Percentiles rank a stretch among this genome's conserved stretches.
Evolutionary conservation across 768 basidiomycete genomes (phyloP).

Genomic region (Suillus fuscotomentosus): DNA sequence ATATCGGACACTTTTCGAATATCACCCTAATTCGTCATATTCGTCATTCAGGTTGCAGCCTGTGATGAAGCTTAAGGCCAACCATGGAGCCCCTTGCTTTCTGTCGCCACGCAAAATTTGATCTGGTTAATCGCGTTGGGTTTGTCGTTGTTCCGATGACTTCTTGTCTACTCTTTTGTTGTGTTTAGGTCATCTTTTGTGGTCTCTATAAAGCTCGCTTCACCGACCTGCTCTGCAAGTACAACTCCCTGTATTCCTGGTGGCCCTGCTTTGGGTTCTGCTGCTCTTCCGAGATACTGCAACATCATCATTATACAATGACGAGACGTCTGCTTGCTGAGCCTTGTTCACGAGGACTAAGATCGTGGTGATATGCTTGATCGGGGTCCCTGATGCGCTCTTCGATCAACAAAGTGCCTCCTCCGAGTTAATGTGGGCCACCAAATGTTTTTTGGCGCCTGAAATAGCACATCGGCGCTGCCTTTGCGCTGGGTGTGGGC

Average conservation of each 20-base stretch:
- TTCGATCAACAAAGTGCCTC: not conserved
- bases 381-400: not conserved
- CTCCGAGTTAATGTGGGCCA: not conserved
- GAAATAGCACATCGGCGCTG: not conserved
- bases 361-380: not conserved
- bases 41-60: not conserved
- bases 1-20: not conserved
- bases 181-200: not conserved
- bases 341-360: not conserved
- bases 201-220: not conserved
- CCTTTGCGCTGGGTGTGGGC: not conserved
- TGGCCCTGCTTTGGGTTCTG: not conserved
- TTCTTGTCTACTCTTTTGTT: not conserved
- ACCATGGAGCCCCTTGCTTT: not conserved
- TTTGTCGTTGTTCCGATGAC: not conserved
- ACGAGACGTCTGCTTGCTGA: not conserved
- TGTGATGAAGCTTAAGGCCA: not conserved
- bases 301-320: not conserved
- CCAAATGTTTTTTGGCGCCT: not conserved
- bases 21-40: not conserved
- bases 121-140: not conserved
- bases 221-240: not conserved
- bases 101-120: not conserved
- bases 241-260: not conserved
- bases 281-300: not conserved